A percentile compares a stretch with the other conserved stretches of the same genome.
phyloP scores from a whole-genome alignment of 1,139 yeast genomes.

The Candida sp. region DNA sequence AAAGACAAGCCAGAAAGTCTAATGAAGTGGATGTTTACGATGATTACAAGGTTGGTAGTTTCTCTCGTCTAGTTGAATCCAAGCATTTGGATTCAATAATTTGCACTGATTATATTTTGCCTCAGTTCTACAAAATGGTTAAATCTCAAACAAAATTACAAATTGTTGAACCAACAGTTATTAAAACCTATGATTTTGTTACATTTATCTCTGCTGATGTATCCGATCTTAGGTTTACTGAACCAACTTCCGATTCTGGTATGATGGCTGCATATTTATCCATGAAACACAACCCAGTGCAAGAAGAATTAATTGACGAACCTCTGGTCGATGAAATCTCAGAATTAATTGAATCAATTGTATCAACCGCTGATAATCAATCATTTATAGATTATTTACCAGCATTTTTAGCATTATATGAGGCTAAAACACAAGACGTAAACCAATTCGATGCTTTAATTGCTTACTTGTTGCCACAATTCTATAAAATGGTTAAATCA shows the following conservation, averaged over 20 bases:
- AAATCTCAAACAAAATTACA: neutral
- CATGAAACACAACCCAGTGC: neutral
- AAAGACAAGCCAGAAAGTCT: too few species aligned
- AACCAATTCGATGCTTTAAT: too few species aligned
- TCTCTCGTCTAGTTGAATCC: neutral
- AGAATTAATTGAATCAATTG: neutral
- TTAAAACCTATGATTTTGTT: too few species aligned
- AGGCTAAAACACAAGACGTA: neutral
- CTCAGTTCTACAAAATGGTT: neutral
- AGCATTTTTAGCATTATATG: neutral
- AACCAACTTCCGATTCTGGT: neutral
- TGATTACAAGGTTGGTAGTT: neutral
- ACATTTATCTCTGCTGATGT: neutral
- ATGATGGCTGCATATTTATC: neutral
- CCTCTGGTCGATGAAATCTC: neutral
- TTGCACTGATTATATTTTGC: neutral
- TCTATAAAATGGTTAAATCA: too few species aligned
- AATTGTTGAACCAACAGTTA: neutral
- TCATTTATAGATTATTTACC: neutral
- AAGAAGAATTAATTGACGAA: neutral
- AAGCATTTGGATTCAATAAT: neutral
- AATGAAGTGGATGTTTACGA: too few species aligned
- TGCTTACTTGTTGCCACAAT: too few species aligned
- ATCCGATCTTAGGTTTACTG: neutral
- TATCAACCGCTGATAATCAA: neutral